Evolutionary conservation across 768 basidiomycete species (phyloP), one percentile per base, ranked within the genome.

Genomic region (Pleurotus djamor): DNA sequence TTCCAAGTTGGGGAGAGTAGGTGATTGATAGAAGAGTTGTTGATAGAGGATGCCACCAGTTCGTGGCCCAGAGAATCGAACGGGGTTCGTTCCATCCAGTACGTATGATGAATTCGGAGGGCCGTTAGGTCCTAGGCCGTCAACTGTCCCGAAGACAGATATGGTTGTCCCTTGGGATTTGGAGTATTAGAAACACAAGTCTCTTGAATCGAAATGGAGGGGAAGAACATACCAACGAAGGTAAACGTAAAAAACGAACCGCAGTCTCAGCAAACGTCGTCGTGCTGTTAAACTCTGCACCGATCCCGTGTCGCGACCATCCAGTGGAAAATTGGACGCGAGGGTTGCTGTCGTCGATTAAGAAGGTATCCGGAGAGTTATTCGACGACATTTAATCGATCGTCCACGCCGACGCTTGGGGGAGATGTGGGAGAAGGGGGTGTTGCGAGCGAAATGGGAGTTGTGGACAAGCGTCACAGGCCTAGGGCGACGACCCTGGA

Each of bases 11-110:
- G 45, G 45, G 10, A 58, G 57, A 33, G 57, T 34, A 4, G 57
- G 57, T 4, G 45, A 48, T 43, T 58, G 44, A 36, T 48, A 58
- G 45, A 58, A 58, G n/a, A 58, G 41, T 48, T 58, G 47, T 32
- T 58, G 57, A 38, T 58, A 58, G 9, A 16, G 28, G 8, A 38
- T 5, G n/a, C 33, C 55, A 4, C 28, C 21, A 0, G 14, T 35
- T 5, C 38, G 55, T 14, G 32, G 14, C 17, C 17, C 41, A 28
- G 38, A 13, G 16, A n/a, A 57, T 43, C 33, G 38, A n/a, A 57
- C 38, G 33, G 55, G 55, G 32, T 41, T 44, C 13, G 34, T 36
- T 38, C 45, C 45, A 38, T 57, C 55, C 7, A 57, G 9, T 3
- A 45, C 37, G 16, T 57, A 57, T 12, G 55, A 44, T 8, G 55